Evolutionary conservation across 169 alveolate species (phyloP).

Genomic region (Plasmodium reichenowi): DNA sequence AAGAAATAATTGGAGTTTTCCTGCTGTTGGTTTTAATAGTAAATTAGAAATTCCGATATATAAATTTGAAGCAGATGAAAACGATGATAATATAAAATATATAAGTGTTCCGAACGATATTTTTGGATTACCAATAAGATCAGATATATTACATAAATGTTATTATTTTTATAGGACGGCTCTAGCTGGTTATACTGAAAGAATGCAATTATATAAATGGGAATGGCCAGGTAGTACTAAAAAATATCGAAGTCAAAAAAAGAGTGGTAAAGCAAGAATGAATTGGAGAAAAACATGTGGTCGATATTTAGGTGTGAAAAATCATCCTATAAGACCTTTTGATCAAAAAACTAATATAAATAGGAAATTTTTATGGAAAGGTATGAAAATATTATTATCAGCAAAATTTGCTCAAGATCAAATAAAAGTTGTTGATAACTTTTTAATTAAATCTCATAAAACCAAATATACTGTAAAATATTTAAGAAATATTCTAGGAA

Average conservation of each 20-base stretch:
- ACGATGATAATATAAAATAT: constrained; percentile 73
- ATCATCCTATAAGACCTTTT: constrained; percentile 89
- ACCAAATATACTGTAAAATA: constrained; percentile 87
- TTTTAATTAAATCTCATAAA: constrained; percentile 88
- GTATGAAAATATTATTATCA: constrained; percentile 85
- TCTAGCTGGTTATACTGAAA: constrained; percentile 89
- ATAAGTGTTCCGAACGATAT: constrained; percentile 87
- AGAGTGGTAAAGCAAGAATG: constrained; percentile 89
- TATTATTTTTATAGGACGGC: constrained; percentile 88
- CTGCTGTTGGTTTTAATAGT: constrained; percentile 91
- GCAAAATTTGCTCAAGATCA: constrained; percentile 92
- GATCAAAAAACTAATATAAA: constrained; percentile 85
- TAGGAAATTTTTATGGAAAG: constrained; percentile 86
- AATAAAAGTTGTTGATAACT: constrained; percentile 87
- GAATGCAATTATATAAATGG: constrained; percentile 90
- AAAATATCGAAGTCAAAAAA: constrained; percentile 86
- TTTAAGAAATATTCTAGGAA: constrained; percentile 87
- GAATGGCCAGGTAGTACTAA: constrained; percentile 91
- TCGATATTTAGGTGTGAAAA: constrained; percentile 88
- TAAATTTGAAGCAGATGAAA: constrained; percentile 79
- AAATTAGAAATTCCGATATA: constrained; percentile 87
- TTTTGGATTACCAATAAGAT: constrained; percentile 88
- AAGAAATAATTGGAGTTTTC: constrained; percentile 87
- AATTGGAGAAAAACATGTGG: constrained; percentile 92
- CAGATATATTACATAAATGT: constrained; percentile 88